Conservation (phyloP, 1,139 yeast genomes). For the Yamadazyma diospyri region DNA sequence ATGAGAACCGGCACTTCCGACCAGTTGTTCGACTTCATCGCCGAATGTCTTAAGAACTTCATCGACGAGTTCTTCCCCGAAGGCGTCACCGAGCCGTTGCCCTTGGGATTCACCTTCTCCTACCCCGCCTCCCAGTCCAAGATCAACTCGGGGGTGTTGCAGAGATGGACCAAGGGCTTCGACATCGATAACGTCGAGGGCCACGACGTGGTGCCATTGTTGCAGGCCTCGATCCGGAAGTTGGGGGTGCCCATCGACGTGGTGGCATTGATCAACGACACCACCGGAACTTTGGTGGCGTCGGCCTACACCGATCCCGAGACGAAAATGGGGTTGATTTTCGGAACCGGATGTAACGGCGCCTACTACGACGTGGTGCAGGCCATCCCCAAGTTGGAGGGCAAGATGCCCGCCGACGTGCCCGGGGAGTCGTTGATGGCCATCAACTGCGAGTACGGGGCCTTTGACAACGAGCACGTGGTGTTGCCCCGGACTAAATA, state of each 20-base stretch:
- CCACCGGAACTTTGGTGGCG: slow-evolving; percentile 96
- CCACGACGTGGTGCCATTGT: slow-evolving; percentile 87
- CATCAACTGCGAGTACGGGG: slow-evolving; percentile 97
- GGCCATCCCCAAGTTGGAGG: slow-evolving; percentile 81
- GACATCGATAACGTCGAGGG: slow-evolving; percentile 95
- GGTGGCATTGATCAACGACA: slow-evolving; percentile 92
- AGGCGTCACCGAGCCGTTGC: slow-evolving; percentile 53
- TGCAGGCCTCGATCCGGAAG: slow-evolving; percentile 68
- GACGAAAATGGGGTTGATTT: slow-evolving; percentile 91
- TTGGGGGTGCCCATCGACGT: slow-evolving; percentile 74
- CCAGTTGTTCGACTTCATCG: slow-evolving; percentile 81
- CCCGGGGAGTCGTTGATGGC: slow-evolving; percentile 75
- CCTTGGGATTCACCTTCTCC: slow-evolving; percentile 93
- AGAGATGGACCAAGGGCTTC: slow-evolving; percentile 98
- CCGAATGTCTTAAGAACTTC: slow-evolving; percentile 67
- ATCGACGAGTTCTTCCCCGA: slow-evolving; percentile 59
- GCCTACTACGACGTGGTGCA: slow-evolving; percentile 83
- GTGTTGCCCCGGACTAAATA: slow-evolving; percentile 87
- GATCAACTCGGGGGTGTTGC: slow-evolving; percentile 82
- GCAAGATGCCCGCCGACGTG: slow-evolving; percentile 63
- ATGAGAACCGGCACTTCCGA: slow-evolving; percentile 80
- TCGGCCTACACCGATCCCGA: slow-evolving; percentile 87
- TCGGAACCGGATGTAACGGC: slow-evolving; percentile 98
- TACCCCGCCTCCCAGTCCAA: slow-evolving; percentile 86
- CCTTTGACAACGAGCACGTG: slow-evolving; percentile 86